A percentile compares a stretch with the other conserved stretches of the same genome.
These are phyloP conservation scores for Stagonosporopsis vannaccii DNA, from an alignment of 2,329 filamentous ascomycete genomes.

Conservation along the genomic window DNA sequence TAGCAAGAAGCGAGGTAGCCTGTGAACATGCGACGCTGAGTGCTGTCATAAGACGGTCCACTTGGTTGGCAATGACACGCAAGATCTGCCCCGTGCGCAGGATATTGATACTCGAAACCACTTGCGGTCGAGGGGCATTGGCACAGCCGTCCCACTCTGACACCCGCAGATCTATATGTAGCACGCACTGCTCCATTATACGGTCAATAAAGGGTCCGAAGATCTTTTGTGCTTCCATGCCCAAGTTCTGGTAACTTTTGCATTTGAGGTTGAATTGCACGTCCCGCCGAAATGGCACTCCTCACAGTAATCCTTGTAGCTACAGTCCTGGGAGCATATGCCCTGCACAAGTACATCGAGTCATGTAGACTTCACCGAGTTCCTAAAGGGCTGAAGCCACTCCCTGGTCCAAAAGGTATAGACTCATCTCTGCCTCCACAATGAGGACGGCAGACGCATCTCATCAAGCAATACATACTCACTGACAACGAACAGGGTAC, in stretches of 20 bases:
- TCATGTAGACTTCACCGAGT: constrained; percentile 37
- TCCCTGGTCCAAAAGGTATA: constrained; percentile 53
- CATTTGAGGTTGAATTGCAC: constrained; percentile 11
- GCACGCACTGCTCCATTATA: constrained; percentile 19
- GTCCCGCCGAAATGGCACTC: constrained; percentile 40
- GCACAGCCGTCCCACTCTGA: constrained; percentile 27
- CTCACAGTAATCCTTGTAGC: constrained; percentile 38
- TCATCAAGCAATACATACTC: constrained; percentile 10
- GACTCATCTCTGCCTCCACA: not conserved
- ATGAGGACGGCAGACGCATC: not conserved
- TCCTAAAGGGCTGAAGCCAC: constrained; percentile 46
- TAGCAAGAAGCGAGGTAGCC: not conserved
- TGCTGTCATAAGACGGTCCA: constrained; percentile 25
- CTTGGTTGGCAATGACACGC: constrained; percentile 29
- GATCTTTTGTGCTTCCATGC: constrained; percentile 12
- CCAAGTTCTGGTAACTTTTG: constrained; percentile 12
- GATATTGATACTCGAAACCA: constrained; percentile 33
- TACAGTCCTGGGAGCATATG: constrained; percentile 32
- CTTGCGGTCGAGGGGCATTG: constrained; percentile 20
- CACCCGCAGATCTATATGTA: constrained; percentile 40
- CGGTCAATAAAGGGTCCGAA: constrained; percentile 18
- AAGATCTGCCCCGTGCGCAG: constrained; percentile 27
- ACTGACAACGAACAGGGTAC: constrained; percentile 43
- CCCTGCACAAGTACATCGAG: constrained; percentile 40
- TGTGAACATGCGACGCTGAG: constrained; percentile 7